Evolutionary conservation across 208 protist species (phyloP), one percentile per base, ranked within the genome.

Genomic region (Acanthamoeba castellanii): DNA sequence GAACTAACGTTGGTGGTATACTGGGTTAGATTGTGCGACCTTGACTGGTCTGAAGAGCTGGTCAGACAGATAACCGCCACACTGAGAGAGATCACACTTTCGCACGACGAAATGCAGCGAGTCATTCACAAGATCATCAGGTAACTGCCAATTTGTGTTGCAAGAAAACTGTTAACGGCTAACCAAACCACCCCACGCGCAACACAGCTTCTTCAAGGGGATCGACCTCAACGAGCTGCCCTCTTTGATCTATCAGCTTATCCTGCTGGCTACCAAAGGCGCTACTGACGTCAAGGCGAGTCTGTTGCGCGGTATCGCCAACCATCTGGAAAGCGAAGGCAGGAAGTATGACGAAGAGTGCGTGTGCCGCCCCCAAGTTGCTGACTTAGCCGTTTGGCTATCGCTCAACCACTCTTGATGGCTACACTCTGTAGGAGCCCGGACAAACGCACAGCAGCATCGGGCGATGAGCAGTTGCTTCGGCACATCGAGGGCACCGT

Each of bases 211-310:
- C 50, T 94, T 94, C 50, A 78, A 57, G 50, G 72, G 50, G 13
- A 85, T 81, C 47, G 91, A 70, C 50, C 18, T 94, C 34, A 57
- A 94, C n/a, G 91, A 85, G 52, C 52, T 94, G 32, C 91, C 91
- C 45, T 94, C 91, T 11, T 47, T 94, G 66, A 61, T 94, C 74
- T 94, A 94, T n/a, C 91, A 94, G 57, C 74, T 94, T 0, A 78
- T 94, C 37, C 37, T 94, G 6, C 47, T 94, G 55, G 45, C 68
- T 25, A 94, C 64, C 9, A 94, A 94, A 50, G 91, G 91, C 42
- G 18, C 45, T 25, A 94, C 45, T 2, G 91, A 94, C 9, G 13
- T 55, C 68, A 94, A 94, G 85, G 47, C 64, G 13, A 37, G 20
- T 4, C 50, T 94, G 14, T 34, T 94, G 20, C 91, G 91, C 6